These are phyloP conservation scores for Planoprotostelium fungivorum DNA, from an alignment of 78 protist genomes.

Conservation along the genomic window DNA sequence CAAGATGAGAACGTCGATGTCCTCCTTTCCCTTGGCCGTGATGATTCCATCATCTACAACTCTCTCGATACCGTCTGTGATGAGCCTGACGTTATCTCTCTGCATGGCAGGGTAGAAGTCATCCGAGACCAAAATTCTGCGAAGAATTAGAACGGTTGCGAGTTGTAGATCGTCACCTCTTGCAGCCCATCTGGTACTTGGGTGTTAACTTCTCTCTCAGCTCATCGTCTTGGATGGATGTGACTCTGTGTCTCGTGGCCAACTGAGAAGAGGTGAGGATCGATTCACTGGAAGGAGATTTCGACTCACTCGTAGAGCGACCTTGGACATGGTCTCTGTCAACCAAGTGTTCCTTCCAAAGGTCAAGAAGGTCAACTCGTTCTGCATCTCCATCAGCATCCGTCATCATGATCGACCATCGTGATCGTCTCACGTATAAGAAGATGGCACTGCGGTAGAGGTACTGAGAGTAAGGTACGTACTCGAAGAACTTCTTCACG, in stretches of 20 bases:
- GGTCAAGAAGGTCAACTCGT: background rate
- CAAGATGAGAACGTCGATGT: slow-evolving; percentile 10
- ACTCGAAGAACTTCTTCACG: background rate
- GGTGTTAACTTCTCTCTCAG: slow-evolving; percentile 13
- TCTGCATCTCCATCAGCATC: background rate
- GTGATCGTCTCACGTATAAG: background rate
- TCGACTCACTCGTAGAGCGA: too few species aligned
- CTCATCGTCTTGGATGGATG: background rate
- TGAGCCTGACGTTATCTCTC: background rate
- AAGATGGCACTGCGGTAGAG: slow-evolving; percentile 4
- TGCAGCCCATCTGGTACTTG: slow-evolving; percentile 29
- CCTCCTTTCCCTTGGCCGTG: background rate
- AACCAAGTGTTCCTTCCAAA: background rate
- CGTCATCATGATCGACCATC: background rate
- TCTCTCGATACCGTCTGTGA: slow-evolving; percentile 1
- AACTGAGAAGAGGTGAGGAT: too few species aligned
- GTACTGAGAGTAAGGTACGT: background rate
- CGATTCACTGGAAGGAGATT: too few species aligned
- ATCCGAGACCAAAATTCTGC: slow-evolving; percentile 2
- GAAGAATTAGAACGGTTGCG: background rate
- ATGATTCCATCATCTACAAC: background rate
- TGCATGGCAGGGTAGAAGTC: slow-evolving; percentile 22
- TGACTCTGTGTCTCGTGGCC: background rate
- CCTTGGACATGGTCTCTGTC: too few species aligned
- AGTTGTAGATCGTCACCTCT: slow-evolving; percentile 1